Conservation (phyloP, 371 early-diverging fungal species). For the Mucor lusitanicus region DNA sequence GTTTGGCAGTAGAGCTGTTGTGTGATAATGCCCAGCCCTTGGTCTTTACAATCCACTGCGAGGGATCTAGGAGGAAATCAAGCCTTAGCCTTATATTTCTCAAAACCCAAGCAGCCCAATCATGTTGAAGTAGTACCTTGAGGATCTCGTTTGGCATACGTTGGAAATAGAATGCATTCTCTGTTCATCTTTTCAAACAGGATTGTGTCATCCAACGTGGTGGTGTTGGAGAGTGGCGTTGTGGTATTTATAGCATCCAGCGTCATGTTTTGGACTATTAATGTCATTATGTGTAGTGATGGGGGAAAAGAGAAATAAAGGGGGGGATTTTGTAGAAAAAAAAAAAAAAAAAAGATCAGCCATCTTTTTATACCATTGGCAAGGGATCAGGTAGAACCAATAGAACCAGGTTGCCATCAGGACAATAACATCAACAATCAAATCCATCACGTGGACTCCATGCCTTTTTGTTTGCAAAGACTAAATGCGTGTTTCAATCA, state of each 20-base stretch:
- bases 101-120: background rate
- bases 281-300: background rate
- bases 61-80: conserved; percentile 8
- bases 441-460: background rate
- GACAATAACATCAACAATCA: background rate
- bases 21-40: conserved; percentile 50
- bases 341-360: background rate
- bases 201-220: background rate
- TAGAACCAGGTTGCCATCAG: background rate
- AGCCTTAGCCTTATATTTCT: background rate
- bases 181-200: conserved; percentile 1
- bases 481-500: background rate
- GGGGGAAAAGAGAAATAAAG: background rate
- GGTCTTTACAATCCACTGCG: conserved; percentile 37
- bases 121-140: conserved; percentile 5
- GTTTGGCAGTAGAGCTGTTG: conserved; percentile 29
- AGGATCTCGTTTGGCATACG: conserved; percentile 27
- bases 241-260: background rate
- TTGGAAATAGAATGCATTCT: conserved; percentile 29
- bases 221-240: background rate
- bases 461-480: background rate
- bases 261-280: background rate
- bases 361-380: background rate
- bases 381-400: background rate
- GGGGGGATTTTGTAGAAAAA: background rate